Evolutionary conservation across 2,329 filamentous ascomycete genomes (phyloP).

Genomic region (Colletotrichum plurivorum): DNA sequence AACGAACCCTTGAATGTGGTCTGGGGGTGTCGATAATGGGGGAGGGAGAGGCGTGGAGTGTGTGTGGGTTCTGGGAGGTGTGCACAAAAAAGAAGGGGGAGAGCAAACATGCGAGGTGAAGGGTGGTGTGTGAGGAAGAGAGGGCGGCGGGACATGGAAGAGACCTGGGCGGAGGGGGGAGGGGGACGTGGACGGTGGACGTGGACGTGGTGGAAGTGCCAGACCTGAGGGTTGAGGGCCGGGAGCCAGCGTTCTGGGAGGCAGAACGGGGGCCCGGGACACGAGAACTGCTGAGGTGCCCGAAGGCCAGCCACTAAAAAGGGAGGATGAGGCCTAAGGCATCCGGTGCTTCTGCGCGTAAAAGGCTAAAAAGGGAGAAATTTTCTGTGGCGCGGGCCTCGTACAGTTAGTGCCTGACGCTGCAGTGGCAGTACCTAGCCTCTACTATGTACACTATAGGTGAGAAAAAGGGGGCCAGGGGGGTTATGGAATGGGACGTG

Average conservation of each 20-base stretch:
- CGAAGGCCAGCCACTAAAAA: conserved; percentile 22
- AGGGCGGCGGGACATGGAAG: conserved; percentile 40
- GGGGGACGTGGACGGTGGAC: conserved; percentile 34
- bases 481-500: conserved; percentile 3
- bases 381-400: conserved; percentile 37
- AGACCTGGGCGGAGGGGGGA: conserved; percentile 38
- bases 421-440: neutral
- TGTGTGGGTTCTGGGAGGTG: conserved; percentile 48
- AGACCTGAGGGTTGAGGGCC: neutral
- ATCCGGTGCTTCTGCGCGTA: conserved; percentile 12
- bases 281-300: conserved; percentile 26
- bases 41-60: conserved; percentile 56
- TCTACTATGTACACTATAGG: neutral
- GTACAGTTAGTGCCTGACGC: no score
- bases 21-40: conserved; percentile 59
- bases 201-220: conserved; percentile 20
- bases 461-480: conserved; percentile 14
- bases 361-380: conserved; percentile 41
- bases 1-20: conserved; percentile 43
- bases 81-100: conserved; percentile 45
- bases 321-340: conserved; percentile 36
- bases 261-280: conserved; percentile 17
- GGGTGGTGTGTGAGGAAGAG: conserved; percentile 41
- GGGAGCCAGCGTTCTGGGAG: conserved; percentile 22
- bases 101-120: conserved; percentile 42